phyloP scores from a whole-genome alignment of 169 alveolate species.

The Plasmodium sp. region DNA sequence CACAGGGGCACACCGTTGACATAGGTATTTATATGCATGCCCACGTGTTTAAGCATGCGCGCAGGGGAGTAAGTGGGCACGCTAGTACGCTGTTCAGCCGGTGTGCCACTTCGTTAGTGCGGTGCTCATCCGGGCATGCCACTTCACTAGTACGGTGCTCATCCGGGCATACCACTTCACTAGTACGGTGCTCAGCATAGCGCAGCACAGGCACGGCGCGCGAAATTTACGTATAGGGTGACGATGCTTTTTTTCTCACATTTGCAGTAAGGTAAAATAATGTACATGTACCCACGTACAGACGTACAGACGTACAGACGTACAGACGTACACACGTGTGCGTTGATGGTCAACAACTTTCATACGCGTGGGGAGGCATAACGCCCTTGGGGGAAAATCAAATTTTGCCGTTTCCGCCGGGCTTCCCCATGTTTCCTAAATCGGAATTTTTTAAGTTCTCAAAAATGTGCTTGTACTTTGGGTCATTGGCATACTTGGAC shows the following conservation, averaged over 20 bases:
- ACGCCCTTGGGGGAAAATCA: not conserved
- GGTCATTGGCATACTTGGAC: slow-evolving; percentile 79
- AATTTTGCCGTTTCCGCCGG: slow-evolving; percentile 8
- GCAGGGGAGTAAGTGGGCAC: not conserved
- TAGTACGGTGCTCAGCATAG: not conserved
- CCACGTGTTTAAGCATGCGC: not conserved
- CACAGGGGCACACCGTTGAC: not conserved
- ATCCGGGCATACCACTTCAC: not conserved
- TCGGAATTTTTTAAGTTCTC: slow-evolving; percentile 65
- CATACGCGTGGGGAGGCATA: not conserved
- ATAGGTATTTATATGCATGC: not conserved
- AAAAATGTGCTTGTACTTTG: slow-evolving; percentile 77
- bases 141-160: not conserved
- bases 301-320: no score
- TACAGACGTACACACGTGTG: not conserved
- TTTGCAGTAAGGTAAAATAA: not conserved
- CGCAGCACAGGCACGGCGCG: not conserved
- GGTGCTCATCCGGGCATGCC: not conserved
- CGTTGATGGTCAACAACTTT: not conserved
- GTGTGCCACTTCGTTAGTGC: not conserved
- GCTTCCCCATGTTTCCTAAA: slow-evolving; percentile 54
- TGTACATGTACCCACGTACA: not conserved
- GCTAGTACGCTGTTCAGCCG: not conserved
- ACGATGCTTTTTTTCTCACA: not conserved
- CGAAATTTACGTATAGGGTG: not conserved